Base-by-base conservation (phyloP, 192 early-diverging fungal genomes). In the Coemansia sp. region DNA sequence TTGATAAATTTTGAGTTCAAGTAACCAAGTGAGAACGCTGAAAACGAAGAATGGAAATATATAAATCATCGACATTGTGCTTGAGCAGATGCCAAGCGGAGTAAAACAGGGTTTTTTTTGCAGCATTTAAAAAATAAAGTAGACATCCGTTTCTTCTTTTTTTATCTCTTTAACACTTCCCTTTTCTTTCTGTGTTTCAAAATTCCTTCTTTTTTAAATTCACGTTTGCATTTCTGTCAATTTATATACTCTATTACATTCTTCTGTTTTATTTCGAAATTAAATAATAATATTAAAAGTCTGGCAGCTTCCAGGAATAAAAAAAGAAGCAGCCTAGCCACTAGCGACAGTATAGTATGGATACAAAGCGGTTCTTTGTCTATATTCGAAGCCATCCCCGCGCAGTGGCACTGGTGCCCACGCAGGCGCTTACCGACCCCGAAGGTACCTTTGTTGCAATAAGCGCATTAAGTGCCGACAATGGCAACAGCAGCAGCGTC, bases 391-490 rank as follows among this genome's bases (percentile, higher is more conserved):
- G 78, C 32, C 68, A 72, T 28, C 88, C 88, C 36, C 75, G 88
- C 58, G 80, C 85, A 33, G 66, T 89, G n/a, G 86, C 86, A 34
- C 78, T 89, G n/a, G 80, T 86, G 14, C 88, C 88, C 11, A 77
- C 75, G 0, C 72, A 70, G 60, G 85, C 75, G 75, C 86, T 89
- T 78, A 60, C 50, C 20, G 63, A 45, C 45, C 54, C 66, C 0
- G 42, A 57, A 2, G 74, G 71, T 28, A 66, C 68, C 11, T 78
- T 71, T 51, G 30, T 75, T 28, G 49, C 65, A 31, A 45, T 70
- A 40, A 48, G 54, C 30, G 56, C 72, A 29, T 34, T 40, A n/a
- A 30, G 33, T 36, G 52, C n/a, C 34, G 28, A 61, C 14, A 17
- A 73, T 5, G 22, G 51, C 11, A 61, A 48, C 10, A 18, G 45